These are phyloP conservation scores for Phytophthora cactorum DNA, from an alignment of 352 stramenopile species.

Conservation along the genomic window DNA sequence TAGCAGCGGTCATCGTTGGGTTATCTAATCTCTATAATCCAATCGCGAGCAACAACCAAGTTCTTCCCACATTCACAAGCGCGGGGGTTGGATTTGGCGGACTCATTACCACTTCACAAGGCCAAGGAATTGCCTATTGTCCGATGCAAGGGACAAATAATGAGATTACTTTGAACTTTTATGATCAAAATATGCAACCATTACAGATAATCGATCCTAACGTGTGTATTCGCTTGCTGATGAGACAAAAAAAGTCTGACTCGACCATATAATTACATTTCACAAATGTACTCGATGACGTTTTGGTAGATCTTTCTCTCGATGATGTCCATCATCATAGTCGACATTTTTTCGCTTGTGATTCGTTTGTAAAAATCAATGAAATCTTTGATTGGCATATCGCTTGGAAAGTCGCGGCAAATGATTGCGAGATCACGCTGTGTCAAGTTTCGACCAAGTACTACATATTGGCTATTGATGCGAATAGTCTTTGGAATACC, in stretches of 20 bases:
- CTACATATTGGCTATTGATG: conserved; percentile 23
- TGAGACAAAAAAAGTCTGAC: conserved; percentile 27
- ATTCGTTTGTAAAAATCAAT: conserved; percentile 25
- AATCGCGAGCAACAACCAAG: conserved; percentile 29
- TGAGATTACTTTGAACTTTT: conserved; percentile 19
- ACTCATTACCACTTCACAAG: conserved; percentile 20
- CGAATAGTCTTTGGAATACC: conserved; percentile 19
- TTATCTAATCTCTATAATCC: conserved; percentile 20
- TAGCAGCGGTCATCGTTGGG: background rate
- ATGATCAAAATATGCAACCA: conserved; percentile 20
- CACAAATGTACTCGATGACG: conserved; percentile 16
- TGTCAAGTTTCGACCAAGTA: conserved; percentile 20
- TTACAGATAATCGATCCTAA: conserved; percentile 20
- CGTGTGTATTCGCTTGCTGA: conserved; percentile 22
- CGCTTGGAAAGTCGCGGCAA: conserved; percentile 11
- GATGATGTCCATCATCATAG: conserved; percentile 27
- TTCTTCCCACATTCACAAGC: conserved; percentile 12
- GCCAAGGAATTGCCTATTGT: conserved; percentile 16
- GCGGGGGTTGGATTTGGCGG: conserved; percentile 21
- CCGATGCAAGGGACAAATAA: conserved; percentile 19
- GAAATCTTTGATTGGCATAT: conserved; percentile 15
- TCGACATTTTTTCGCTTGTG: conserved; percentile 15
- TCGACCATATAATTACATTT: conserved; percentile 14
- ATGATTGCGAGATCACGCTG: conserved; percentile 19
- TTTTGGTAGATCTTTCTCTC: conserved; percentile 24